Evolutionary conservation across 1,284 basidiomycete species (phyloP).

Genomic region (Rhodotorula glutinis): DNA sequence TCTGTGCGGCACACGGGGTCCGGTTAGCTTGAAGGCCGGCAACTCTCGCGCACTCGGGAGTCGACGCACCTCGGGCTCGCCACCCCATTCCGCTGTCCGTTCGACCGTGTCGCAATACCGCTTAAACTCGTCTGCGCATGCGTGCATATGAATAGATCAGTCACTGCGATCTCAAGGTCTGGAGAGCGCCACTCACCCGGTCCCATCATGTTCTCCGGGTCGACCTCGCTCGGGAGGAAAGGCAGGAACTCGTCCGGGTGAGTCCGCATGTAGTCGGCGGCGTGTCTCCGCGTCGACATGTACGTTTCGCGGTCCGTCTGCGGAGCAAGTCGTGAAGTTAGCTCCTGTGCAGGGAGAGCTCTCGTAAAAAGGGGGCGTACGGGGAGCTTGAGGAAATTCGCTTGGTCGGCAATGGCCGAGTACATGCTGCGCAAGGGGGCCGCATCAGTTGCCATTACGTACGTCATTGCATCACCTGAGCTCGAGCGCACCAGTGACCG

Average conservation of each 20-base stretch:
- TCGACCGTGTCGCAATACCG: slow-evolving; percentile 77
- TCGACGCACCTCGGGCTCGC: slow-evolving; percentile 74
- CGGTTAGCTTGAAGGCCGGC: too few species aligned
- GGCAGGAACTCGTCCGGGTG: slow-evolving; percentile 91
- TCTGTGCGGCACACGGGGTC: slow-evolving; percentile 49
- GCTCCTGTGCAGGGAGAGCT: background rate
- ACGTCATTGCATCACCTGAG: too few species aligned
- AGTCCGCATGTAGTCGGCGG: slow-evolving; percentile 75
- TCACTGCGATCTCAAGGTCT: rapidly evolving
- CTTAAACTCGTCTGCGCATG: slow-evolving; percentile 58
- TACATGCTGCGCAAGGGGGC: slow-evolving; percentile 39
- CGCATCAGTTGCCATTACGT: too few species aligned
- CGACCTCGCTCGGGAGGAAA: slow-evolving; percentile 78
- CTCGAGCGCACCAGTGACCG: slow-evolving; percentile 40
- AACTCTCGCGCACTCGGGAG: background rate
- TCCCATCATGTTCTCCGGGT: slow-evolving; percentile 71
- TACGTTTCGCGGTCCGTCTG: slow-evolving; percentile 49
- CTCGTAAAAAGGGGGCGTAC: slow-evolving; percentile 5
- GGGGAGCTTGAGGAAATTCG: slow-evolving; percentile 27
- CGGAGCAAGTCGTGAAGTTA: background rate
- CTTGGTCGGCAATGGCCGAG: slow-evolving; percentile 43
- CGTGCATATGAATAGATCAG: too few species aligned
- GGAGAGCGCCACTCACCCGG: slow-evolving; percentile 39
- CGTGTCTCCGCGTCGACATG: slow-evolving; percentile 59
- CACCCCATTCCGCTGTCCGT: slow-evolving; percentile 88